phyloP scores from a whole-genome alignment of 768 basidiomycete species.

The Podaxis mareebaensis region DNA sequence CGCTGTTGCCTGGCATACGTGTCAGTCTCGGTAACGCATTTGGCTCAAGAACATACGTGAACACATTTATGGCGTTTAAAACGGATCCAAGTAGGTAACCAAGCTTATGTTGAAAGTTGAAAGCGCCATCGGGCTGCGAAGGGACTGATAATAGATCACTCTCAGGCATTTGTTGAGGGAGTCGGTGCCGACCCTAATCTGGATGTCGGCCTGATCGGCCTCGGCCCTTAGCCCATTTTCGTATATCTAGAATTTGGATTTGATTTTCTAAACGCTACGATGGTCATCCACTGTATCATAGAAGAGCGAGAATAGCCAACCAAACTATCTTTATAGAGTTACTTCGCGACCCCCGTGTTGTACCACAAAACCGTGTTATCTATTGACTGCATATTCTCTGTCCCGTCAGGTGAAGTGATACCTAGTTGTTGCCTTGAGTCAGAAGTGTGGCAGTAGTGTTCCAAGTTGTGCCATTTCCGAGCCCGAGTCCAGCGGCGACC shows the following conservation, averaged over 20 bases:
- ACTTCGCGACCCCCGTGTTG: background rate
- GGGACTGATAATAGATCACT: background rate
- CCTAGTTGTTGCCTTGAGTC: background rate
- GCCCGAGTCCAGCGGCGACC: constrained; percentile 11
- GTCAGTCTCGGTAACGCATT: background rate
- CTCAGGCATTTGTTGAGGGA: too few relatives aligned
- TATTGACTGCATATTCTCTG: background rate
- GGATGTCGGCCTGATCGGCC: too few relatives aligned
- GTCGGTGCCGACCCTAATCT: too few relatives aligned
- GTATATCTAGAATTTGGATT: too few relatives aligned
- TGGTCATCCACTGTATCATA: too few relatives aligned
- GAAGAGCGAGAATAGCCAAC: background rate
- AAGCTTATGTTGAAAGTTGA: background rate
- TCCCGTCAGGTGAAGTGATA: background rate
- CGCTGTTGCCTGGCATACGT: background rate
- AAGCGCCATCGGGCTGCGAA: background rate
- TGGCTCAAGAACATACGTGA: background rate
- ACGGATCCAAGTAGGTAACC: background rate
- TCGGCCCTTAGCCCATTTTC: too few relatives aligned
- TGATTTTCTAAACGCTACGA: too few relatives aligned
- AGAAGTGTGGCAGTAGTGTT: constrained; percentile 5
- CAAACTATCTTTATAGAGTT: background rate
- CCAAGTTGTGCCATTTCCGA: constrained; percentile 12
- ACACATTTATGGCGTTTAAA: background rate
- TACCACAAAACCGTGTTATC: background rate